Evolutionary conservation across 768 basidiomycete species (phyloP).

Genomic region (Serendipita indica): DNA sequence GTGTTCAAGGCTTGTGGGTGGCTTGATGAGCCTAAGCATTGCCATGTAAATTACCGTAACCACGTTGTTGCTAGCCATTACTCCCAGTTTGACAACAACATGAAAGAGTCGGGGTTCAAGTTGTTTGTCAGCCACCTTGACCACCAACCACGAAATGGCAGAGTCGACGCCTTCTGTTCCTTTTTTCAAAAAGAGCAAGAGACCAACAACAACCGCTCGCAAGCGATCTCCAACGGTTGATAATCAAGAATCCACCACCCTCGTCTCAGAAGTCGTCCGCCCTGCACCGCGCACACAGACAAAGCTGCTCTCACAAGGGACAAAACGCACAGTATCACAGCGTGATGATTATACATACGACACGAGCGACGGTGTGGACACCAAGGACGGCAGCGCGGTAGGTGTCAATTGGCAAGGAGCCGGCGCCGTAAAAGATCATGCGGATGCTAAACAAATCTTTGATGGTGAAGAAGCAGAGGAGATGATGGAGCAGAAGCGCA

Average conservation of each 20-base stretch:
- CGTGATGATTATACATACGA: constrained; percentile 33
- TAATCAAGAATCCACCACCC: constrained; percentile 19
- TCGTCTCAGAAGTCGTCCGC: constrained; percentile 54
- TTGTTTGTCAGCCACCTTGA: constrained; percentile 7
- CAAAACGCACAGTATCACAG: constrained; percentile 44
- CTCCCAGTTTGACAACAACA: neutral
- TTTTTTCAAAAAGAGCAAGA: constrained; percentile 79
- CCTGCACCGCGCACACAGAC: constrained; percentile 52
- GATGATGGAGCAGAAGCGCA: constrained; percentile 52
- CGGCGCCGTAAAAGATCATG: constrained; percentile 51
- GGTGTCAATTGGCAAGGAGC: constrained; percentile 62
- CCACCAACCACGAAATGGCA: neutral
- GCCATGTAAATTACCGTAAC: too few relatives aligned
- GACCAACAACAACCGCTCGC: constrained; percentile 59
- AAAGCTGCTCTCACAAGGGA: constrained; percentile 66
- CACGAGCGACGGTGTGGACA: constrained; percentile 40
- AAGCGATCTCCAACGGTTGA: constrained; percentile 62
- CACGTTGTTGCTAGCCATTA: neutral
- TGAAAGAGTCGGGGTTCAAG: neutral
- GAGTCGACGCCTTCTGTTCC: constrained; percentile 32
- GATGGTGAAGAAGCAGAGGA: constrained; percentile 73
- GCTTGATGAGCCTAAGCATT: too few relatives aligned
- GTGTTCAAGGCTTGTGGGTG: too few relatives aligned
- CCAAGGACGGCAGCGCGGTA: constrained; percentile 29
- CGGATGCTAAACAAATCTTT: constrained; percentile 58